Evolutionary conservation across 306 rosid species (phyloP).

Genomic region (Inga leiocalycina): DNA sequence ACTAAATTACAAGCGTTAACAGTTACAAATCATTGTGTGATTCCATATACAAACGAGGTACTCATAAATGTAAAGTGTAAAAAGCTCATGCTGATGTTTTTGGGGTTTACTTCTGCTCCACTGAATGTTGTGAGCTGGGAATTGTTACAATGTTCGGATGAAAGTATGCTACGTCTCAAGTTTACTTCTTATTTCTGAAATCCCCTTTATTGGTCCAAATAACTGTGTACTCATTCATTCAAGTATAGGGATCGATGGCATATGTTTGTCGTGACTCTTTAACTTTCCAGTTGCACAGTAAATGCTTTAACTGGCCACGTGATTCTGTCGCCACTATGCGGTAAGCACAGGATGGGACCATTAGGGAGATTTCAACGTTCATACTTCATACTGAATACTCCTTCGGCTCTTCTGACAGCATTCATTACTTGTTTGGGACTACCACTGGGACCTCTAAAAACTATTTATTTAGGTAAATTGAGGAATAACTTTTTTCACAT

Average conservation of each 20-base stretch:
- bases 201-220: background rate
- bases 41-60: constrained; percentile 15
- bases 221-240: constrained; percentile 5
- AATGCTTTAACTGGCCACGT: background rate
- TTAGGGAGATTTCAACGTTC: background rate
- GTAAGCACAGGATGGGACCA: no score
- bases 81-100: constrained; percentile 37
- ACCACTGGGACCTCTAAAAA: no score
- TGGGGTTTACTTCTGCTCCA: constrained; percentile 37
- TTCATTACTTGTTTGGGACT: no score
- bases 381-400: background rate
- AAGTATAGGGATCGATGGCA: background rate
- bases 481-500: no score
- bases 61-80: constrained; percentile 46
- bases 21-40: constrained; percentile 31
- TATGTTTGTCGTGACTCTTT: background rate
- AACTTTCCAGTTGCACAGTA: background rate
- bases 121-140: constrained; percentile 27
- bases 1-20: constrained; percentile 27
- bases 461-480: no score
- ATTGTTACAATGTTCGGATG: constrained; percentile 22
- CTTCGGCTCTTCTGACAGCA: no score
- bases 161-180: background rate
- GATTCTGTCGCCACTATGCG: no score
- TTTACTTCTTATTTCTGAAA: background rate